phyloP scores from a whole-genome alignment of 2,329 filamentous ascomycete species.

The Cladosporium sphaerospermum region DNA sequence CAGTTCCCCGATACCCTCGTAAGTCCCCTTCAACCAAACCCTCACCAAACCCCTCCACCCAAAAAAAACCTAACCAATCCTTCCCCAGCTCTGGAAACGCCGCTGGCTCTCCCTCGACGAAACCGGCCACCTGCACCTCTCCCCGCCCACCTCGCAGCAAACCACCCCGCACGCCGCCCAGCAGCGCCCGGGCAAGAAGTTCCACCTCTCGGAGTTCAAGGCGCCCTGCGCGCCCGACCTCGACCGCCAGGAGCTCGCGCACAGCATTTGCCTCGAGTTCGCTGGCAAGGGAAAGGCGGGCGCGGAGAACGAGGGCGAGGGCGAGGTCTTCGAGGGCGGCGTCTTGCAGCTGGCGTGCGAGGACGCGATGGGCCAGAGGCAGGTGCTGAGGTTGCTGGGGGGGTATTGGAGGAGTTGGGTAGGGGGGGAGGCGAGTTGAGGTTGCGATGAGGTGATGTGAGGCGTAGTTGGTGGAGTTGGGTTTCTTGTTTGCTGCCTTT shows the following conservation, averaged over 20 bases:
- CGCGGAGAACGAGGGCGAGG: constrained; percentile 39
- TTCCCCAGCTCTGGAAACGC: constrained; percentile 78
- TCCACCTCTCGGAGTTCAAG: constrained; percentile 79
- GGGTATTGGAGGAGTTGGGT: constrained; percentile 27
- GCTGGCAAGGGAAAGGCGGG: constrained; percentile 17
- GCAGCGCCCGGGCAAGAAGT: constrained; percentile 49
- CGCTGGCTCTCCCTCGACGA: constrained; percentile 81
- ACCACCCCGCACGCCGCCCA: constrained; percentile 18
- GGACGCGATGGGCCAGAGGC: constrained; percentile 47
- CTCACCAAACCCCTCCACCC: not conserved
- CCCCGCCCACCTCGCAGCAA: constrained; percentile 54
- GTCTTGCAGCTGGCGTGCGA: constrained; percentile 59
- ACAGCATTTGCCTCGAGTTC: constrained; percentile 66
- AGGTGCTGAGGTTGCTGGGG: constrained; percentile 37
- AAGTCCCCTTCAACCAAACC: constrained; percentile 21
- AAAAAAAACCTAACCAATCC: not conserved
- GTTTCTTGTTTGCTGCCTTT: too few relatives aligned
- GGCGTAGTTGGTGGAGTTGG: not conserved
- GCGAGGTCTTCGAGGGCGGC: constrained; percentile 35
- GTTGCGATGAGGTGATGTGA: not conserved
- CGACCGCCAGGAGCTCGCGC: constrained; percentile 85
- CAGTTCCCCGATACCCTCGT: constrained; percentile 89
- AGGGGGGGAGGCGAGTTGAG: not conserved
- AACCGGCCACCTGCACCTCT: constrained; percentile 75
- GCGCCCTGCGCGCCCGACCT: constrained; percentile 77